Evolutionary conservation across 2,329 filamentous ascomycete genomes (phyloP).

Genomic region (Microascus cirrosus): DNA sequence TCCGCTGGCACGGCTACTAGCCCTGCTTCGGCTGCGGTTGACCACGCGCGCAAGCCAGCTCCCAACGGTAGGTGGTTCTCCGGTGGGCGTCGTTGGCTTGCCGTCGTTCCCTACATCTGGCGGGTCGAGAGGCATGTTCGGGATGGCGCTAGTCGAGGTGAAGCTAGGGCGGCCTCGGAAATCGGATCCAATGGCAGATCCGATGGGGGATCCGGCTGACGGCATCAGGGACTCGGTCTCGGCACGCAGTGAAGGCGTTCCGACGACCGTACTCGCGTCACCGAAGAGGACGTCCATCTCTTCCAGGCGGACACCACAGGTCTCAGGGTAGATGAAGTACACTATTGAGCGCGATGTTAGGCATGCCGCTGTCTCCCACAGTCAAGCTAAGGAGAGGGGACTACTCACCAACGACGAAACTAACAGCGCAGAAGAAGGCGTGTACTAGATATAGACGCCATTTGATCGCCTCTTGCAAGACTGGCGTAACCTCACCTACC

Average conservation of each 20-base stretch:
- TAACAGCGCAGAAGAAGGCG: conserved; percentile 90
- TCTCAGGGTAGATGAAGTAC: conserved; percentile 96
- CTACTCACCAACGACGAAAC: conserved; percentile 86
- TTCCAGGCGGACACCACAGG: conserved; percentile 85
- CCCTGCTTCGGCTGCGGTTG: conserved; percentile 20
- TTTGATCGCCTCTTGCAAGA: conserved; percentile 81
- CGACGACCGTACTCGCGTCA: conserved; percentile 73
- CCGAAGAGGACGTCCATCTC: conserved; percentile 96
- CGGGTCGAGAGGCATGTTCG: conserved; percentile 64
- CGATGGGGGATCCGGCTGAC: conserved; percentile 52
- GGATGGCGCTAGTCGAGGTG: conserved; percentile 58
- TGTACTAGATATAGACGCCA: conserved; percentile 94
- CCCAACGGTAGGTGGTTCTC: conserved; percentile 21
- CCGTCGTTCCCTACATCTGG: conserved; percentile 46
- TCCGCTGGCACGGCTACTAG: conserved; percentile 22
- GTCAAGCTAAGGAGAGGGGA: not conserved
- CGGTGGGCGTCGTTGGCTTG: conserved; percentile 26
- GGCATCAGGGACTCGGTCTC: conserved; percentile 78
- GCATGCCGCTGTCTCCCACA: not conserved
- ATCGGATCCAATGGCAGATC: conserved; percentile 63
- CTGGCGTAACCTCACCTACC: conserved; percentile 88
- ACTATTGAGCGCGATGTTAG: conserved; percentile 40
- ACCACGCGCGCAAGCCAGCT: conserved; percentile 36
- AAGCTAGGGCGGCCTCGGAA: conserved; percentile 45
- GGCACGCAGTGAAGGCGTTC: conserved; percentile 60